These are phyloP conservation scores for Candida berthetii DNA, from an alignment of 805 yeast species.

Conservation along the genomic window DNA sequence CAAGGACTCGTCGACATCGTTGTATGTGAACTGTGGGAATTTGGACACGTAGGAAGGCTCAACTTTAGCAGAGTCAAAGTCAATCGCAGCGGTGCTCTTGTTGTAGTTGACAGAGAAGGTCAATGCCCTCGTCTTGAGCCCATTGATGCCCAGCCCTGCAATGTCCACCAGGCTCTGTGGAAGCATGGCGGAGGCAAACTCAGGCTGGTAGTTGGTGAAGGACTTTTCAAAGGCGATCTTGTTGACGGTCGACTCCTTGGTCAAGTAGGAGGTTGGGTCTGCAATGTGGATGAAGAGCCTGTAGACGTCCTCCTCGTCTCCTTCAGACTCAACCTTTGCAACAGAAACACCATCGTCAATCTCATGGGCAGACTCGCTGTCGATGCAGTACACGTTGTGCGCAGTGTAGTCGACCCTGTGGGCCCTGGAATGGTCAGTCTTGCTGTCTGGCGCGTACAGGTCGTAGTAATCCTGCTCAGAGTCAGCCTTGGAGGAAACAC, in stretches of 20 bases:
- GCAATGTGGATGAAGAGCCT: slow-evolving; percentile 73
- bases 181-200: slow-evolving; percentile 59
- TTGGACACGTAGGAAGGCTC: slow-evolving; percentile 35
- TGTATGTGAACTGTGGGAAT: slow-evolving; percentile 55
- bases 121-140: slow-evolving; percentile 38
- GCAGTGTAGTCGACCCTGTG: slow-evolving; percentile 35
- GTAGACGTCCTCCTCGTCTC: slow-evolving; percentile 21
- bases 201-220: slow-evolving; percentile 70
- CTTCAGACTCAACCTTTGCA: slow-evolving; percentile 15
- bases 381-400: slow-evolving; percentile 74
- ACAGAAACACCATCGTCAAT: slow-evolving; percentile 91
- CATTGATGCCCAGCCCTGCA: slow-evolving; percentile 45
- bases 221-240: slow-evolving; percentile 55
- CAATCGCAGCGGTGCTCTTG: slow-evolving; percentile 13
- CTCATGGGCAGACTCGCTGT: slow-evolving; percentile 73
- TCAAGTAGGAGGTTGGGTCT: slow-evolving; percentile 70
- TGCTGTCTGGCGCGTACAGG: slow-evolving; percentile 18
- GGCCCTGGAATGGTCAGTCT: slow-evolving; percentile 4
- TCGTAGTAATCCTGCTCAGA: slow-evolving; percentile 36
- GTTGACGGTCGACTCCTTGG: slow-evolving; percentile 27
- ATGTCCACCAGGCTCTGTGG: slow-evolving; percentile 48
- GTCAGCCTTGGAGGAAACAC: slow-evolving; percentile 36
- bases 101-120: slow-evolving; percentile 33
- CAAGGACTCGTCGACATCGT: slow-evolving; percentile 50
- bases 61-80: slow-evolving; percentile 24